Evolutionary conservation across 805 yeast species (phyloP), one percentile per base, ranked within the genome.

Genomic region (Saturnispora hagleri): DNA sequence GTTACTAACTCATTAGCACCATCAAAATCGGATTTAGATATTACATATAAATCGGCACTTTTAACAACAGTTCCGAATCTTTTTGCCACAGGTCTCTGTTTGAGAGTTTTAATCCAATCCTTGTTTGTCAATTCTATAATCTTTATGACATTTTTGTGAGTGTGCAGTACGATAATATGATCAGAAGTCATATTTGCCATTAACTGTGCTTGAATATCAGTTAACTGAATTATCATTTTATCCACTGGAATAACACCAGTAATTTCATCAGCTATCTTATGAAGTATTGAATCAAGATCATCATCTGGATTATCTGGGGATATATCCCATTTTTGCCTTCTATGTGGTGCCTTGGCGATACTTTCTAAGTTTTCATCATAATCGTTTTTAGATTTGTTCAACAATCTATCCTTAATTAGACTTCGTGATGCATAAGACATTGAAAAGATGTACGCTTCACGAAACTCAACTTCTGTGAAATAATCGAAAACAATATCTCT

Each of bases 151-250:
- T 90, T 80, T 42, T 71, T 73, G 10, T 91, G 93, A 0, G 96
- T 79, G 2, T 86, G 76, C n/a, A 90, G 72, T 34, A 89, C 64
- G 12, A 89, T 73, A 48, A 86, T 79, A 2, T 85, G 71, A 43
- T 79, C 80, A 2, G 72, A 75, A 26, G 75, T 74, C 50, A 73
- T 72, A 31, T 73, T 73, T 15, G 79, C 72, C 46, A 78, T 73
- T 26, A 85, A 60, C 62, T 90, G 97, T 46, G 89, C 79, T 64
- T 91, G 97, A 0, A 97, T 96, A 27, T 88, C 79, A 5, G 84
- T 70, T 43, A 91, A 71, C 53, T 81, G 81, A 31, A 90, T 73
- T 55, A 82, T 70, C 62, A 81, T 85, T 43, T 85, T 79, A 50
- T 82, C 79, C 42, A 65, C 71, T 4, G 73, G 62, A 15, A 53